Percentiles rank a stretch among this genome's conserved stretches.
Evolutionary conservation across 176 grass and related monocot species (phyloP).

Genomic region (Saccharum spontaneum): DNA sequence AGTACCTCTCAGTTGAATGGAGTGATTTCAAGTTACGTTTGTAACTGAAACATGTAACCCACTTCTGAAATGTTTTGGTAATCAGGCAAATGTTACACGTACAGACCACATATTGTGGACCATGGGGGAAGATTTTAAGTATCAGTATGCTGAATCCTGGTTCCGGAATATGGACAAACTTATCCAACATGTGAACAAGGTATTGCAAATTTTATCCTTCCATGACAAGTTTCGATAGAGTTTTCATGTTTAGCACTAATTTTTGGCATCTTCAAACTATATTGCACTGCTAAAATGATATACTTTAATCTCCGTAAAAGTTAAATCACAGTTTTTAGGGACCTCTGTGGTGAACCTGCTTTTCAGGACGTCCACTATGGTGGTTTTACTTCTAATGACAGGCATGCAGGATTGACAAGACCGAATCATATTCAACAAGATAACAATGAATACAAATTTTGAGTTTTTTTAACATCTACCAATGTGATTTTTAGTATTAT

Average conservation of each 20-base stretch:
- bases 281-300: background rate
- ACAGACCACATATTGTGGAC: slow-evolving; percentile 98
- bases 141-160: slow-evolving; percentile 95
- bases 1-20: background rate
- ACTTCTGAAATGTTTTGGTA: slow-evolving; percentile 25
- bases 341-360: background rate
- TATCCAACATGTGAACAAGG: slow-evolving; percentile 92
- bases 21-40: slow-evolving; percentile 18
- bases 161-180: slow-evolving; percentile 95
- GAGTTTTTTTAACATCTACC: background rate
- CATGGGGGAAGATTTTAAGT: slow-evolving; percentile 93
- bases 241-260: background rate
- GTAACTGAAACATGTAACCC: slow-evolving; percentile 26
- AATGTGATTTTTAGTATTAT: background rate
- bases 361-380: background rate
- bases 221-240: background rate
- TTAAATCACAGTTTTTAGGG: background rate
- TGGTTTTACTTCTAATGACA: background rate
- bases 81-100: slow-evolving; percentile 83
- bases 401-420: background rate
- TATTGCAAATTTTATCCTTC: slow-evolving; percentile 28
- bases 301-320: background rate
- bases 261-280: background rate
- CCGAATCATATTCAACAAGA: background rate
- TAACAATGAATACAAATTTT: slow-evolving; percentile 9